These are phyloP conservation scores for Collybiopsis luxurians DNA, from an alignment of 768 basidiomycete species.

Conservation along the genomic window DNA sequence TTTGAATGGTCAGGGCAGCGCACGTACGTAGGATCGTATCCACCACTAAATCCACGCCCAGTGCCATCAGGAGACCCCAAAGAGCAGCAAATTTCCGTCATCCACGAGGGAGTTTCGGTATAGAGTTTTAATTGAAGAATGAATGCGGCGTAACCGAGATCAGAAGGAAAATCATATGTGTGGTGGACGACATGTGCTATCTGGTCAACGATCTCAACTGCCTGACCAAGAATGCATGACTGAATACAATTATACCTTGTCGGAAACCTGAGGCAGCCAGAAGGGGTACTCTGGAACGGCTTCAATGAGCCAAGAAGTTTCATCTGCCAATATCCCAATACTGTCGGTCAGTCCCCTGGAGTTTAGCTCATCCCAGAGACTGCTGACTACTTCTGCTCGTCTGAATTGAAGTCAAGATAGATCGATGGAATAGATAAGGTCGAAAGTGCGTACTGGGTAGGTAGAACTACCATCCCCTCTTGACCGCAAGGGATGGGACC, in stretches of 20 bases:
- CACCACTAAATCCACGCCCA: slow-evolving; percentile 30
- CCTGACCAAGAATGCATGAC: too few relatives aligned
- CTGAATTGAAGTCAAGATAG: slow-evolving; percentile 10
- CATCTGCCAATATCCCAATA: slow-evolving; percentile 41
- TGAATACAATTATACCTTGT: too few relatives aligned
- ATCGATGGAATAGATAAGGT: not conserved
- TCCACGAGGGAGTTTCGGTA: slow-evolving; percentile 34
- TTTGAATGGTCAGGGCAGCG: not conserved
- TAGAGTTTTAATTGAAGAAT: slow-evolving; percentile 24
- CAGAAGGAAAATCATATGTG: slow-evolving; percentile 43
- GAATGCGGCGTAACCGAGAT: slow-evolving; percentile 29
- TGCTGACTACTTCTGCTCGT: slow-evolving; percentile 38
- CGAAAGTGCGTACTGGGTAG: slow-evolving; percentile 28
- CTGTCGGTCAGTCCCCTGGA: slow-evolving; percentile 22
- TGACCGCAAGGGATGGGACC: slow-evolving; percentile 40
- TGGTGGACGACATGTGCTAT: slow-evolving; percentile 40
- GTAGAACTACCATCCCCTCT: slow-evolving; percentile 43
- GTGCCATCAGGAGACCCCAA: slow-evolving; percentile 30
- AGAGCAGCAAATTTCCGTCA: slow-evolving; percentile 38
- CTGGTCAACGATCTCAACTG: slow-evolving; percentile 7
- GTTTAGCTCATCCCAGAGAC: slow-evolving; percentile 30
- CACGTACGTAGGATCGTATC: slow-evolving; percentile 35
- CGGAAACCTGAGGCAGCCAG: slow-evolving; percentile 32
- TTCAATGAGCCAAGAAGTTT: slow-evolving; percentile 30
- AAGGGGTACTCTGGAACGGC: slow-evolving; percentile 29